Evolutionary conservation across 768 basidiomycete genomes (phyloP).

Genomic region (Leucogyrophana mollusca): DNA sequence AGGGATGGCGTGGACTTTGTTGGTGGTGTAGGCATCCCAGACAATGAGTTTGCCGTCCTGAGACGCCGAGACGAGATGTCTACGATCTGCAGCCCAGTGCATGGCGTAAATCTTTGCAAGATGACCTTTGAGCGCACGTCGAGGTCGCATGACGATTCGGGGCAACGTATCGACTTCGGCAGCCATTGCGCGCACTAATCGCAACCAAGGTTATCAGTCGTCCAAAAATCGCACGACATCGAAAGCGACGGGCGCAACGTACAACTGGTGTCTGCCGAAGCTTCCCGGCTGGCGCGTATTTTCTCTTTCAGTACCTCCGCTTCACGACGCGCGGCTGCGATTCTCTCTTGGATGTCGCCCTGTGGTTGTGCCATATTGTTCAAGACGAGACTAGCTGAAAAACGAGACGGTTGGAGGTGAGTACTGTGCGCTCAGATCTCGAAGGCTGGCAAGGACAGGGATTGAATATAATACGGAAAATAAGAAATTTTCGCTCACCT

Average conservation of each 20-base stretch:
- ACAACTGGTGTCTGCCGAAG: conserved; percentile 98
- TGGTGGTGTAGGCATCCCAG: conserved; percentile 99
- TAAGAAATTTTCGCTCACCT: conserved; percentile 27
- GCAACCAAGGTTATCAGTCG: conserved; percentile 13
- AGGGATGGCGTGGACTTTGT: conserved; percentile 99
- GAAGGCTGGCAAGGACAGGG: conserved; percentile 2
- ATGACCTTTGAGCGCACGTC: conserved; percentile 94
- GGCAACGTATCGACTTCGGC: conserved; percentile 94
- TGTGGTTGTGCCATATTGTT: conserved; percentile 70
- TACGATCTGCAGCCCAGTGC: conserved; percentile 98
- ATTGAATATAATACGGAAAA: conserved; percentile 7
- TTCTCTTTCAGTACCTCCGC: conserved; percentile 98
- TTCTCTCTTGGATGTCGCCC: conserved; percentile 86
- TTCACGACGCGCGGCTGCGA: conserved; percentile 95
- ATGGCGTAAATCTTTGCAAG: conserved; percentile 99
- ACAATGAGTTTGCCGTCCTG: conserved; percentile 99
- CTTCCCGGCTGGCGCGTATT: conserved; percentile 94
- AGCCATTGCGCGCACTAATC: conserved; percentile 94
- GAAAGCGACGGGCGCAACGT: conserved; percentile 37
- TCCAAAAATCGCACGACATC: conserved; percentile 4
- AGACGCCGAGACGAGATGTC: conserved; percentile 98
- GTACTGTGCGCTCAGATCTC: too few relatives aligned
- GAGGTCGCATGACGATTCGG: conserved; percentile 94
- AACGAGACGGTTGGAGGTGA: too few relatives aligned
- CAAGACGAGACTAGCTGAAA: too few relatives aligned